Evolutionary conservation across 2,329 filamentous ascomycete species (phyloP).

Genomic region (Coleophoma eucalyptorum): DNA sequence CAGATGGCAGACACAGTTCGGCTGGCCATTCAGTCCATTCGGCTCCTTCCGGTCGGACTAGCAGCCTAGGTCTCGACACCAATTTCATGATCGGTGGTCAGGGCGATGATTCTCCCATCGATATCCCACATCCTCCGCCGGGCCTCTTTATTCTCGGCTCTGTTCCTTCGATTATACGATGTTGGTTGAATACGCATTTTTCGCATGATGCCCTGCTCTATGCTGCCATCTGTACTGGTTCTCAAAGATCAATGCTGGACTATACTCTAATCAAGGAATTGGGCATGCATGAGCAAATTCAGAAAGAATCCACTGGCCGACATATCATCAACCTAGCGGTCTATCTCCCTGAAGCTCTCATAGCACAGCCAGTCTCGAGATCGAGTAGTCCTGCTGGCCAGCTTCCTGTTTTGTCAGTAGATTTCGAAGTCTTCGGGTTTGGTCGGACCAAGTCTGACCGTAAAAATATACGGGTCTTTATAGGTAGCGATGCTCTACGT

Average conservation of each 20-base stretch:
- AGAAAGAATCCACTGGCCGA: slow-evolving; percentile 60
- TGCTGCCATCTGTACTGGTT: slow-evolving; percentile 88
- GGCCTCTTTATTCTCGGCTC: slow-evolving; percentile 83
- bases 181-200: slow-evolving; percentile 89
- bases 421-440: slow-evolving; percentile 69
- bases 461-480: slow-evolving; percentile 73
- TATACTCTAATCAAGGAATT: slow-evolving; percentile 71
- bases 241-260: slow-evolving; percentile 82
- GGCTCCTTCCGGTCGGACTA: slow-evolving; percentile 73
- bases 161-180: slow-evolving; percentile 90
- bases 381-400: slow-evolving; percentile 71
- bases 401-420: slow-evolving; percentile 75
- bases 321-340: slow-evolving; percentile 74
- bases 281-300: slow-evolving; percentile 63
- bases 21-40: slow-evolving; percentile 79
- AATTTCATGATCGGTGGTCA: slow-evolving; percentile 60
- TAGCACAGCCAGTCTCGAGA: slow-evolving; percentile 70
- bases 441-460: slow-evolving; percentile 43
- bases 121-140: slow-evolving; percentile 73
- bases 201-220: slow-evolving; percentile 87
- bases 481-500: slow-evolving; percentile 85
- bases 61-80: slow-evolving; percentile 81
- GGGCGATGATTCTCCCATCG: slow-evolving; percentile 65
- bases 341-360: slow-evolving; percentile 86
- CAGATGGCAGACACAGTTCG: slow-evolving; percentile 91